Base-by-base conservation (phyloP, 225 moss, liverwort and hornwort species). In the Bryoerythrophyllum caledonicum region DNA sequence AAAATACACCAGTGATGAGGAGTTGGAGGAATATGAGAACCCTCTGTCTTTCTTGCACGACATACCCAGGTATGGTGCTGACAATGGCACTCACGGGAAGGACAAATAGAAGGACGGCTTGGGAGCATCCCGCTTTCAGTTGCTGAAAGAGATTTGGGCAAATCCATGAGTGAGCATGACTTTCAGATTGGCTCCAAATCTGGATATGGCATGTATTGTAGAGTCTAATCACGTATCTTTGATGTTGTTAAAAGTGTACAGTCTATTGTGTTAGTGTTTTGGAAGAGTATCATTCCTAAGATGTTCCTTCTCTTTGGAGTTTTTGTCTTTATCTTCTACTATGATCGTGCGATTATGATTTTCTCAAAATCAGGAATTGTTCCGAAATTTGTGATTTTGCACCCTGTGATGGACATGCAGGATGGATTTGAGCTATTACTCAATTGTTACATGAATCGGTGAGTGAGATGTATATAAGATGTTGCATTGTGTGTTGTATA, bases 1-100 rank as follows among this genome's bases (percentile, higher is more conserved):
- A 81, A 93, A 93, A 55, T 99, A 99, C 66, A 93, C 99, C 14
- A 95, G 95, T 62, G 95, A 99, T 72, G 99, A 95, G 28, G 93
- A 94, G 72, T 74, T 94, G 86, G 88, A 87, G 30, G 90, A 90
- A 32, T 84, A 82, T 76, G 86, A 90, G 64, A 78, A 89, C 70
- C 81, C 85, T 35, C 67, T 82, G 24, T 71, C 79, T 21, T 60
- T 79, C 54, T 64, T 94, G 75, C 91, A 91, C 67, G 91, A 91
- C 58, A 88, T 81, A 67, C 80, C 88, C 26, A 80, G 65, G 67
- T 68, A 79, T 68, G 76, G 60, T 43, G 80, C 64, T 62, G 76
- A 81, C 26, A 76, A 72, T 65, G 77, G 74, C 60, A 89, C 81
- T 66, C n/a, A n/a, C n/a, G 87, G 78, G 34, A 81, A 78, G 41